Evolutionary conservation across 306 rosid genomes (phyloP).

Genomic region (Malus orientalis): DNA sequence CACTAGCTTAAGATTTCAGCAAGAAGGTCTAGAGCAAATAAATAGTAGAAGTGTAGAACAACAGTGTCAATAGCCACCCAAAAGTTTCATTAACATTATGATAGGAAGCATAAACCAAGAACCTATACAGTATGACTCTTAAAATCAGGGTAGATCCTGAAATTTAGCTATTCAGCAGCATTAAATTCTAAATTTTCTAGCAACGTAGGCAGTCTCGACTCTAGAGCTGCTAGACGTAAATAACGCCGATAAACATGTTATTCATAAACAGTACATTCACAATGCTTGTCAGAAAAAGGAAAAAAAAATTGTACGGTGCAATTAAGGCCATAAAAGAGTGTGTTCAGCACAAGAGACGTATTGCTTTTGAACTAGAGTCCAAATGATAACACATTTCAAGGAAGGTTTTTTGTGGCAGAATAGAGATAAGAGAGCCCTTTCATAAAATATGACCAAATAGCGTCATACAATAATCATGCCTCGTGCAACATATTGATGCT

Average conservation of each 20-base stretch:
- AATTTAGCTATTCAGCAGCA: too few relatives aligned
- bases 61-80: neutral
- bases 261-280: neutral
- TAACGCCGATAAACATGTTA: neutral
- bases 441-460: neutral
- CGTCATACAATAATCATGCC: neutral
- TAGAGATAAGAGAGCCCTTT: neutral
- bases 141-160: neutral
- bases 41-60: neutral
- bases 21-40: neutral
- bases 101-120: neutral
- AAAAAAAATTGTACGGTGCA: neutral
- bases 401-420: neutral
- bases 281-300: neutral
- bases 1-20: conserved; percentile 10
- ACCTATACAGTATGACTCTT: neutral
- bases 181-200: neutral
- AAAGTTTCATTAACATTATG: neutral
- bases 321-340: neutral
- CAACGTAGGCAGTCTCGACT: neutral
- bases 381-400: neutral
- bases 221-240: neutral
- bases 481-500: neutral
- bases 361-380: neutral
- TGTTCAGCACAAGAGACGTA: neutral